phyloP scores from a whole-genome alignment of 2,329 filamentous ascomycete genomes.

The Fusarium proliferatum region DNA sequence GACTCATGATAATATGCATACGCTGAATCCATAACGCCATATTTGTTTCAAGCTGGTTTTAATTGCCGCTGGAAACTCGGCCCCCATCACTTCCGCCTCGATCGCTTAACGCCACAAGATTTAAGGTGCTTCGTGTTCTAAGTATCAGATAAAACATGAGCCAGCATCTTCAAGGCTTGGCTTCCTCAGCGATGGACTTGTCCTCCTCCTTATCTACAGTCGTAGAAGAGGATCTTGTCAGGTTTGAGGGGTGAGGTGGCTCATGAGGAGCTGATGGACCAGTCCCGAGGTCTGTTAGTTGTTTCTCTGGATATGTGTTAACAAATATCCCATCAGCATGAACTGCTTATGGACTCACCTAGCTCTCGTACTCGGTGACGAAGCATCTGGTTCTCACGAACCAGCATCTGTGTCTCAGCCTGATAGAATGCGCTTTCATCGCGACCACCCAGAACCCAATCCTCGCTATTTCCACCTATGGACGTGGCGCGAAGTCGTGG shows the following conservation, averaged over 20 bases:
- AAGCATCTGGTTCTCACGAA: slow-evolving; percentile 85
- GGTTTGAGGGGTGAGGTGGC: slow-evolving; percentile 60
- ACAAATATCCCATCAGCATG: not conserved
- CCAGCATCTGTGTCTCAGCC: slow-evolving; percentile 81
- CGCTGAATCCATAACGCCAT: slow-evolving; percentile 21
- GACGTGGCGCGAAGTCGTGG: slow-evolving; percentile 68
- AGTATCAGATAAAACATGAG: not conserved
- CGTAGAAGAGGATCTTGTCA: slow-evolving; percentile 61
- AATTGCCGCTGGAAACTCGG: not conserved
- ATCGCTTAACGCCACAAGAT: slow-evolving; percentile 29
- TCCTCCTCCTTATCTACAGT: slow-evolving; percentile 53
- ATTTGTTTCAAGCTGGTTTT: not conserved
- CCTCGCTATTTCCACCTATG: slow-evolving; percentile 68
- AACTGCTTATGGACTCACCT: slow-evolving; percentile 56
- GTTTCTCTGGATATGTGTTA: slow-evolving; percentile 57
- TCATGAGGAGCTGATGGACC: slow-evolving; percentile 52
- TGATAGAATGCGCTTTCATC: slow-evolving; percentile 85
- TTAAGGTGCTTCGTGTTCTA: not conserved
- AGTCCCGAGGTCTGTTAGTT: slow-evolving; percentile 58
- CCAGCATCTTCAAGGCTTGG: slow-evolving; percentile 18
- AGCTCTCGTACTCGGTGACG: slow-evolving; percentile 78
- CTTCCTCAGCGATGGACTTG: slow-evolving; percentile 21
- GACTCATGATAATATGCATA: not conserved
- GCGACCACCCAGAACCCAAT: slow-evolving; percentile 71
- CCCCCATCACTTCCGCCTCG: not conserved